These are phyloP conservation scores for Mycena latifolia DNA, from an alignment of 768 basidiomycete species.

Conservation along the genomic window DNA sequence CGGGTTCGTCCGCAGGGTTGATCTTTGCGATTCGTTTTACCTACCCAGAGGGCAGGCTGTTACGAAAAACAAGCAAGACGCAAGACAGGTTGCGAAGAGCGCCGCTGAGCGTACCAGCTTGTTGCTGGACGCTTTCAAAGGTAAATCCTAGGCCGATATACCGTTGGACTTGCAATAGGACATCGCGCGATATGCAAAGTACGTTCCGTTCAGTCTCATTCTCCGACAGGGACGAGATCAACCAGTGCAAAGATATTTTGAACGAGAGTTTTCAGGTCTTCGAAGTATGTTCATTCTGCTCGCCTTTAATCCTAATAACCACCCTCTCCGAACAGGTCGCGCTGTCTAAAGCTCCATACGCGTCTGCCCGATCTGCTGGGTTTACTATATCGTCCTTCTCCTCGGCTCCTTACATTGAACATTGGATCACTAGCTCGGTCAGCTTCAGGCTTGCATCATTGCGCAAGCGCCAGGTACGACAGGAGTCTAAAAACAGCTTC, in stretches of 20 bases:
- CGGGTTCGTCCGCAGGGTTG: slow-evolving; percentile 1
- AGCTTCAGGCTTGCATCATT: not conserved
- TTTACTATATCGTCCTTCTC: not conserved
- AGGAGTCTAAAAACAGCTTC: not conserved
- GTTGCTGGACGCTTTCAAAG: slow-evolving; percentile 15
- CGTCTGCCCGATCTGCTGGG: slow-evolving; percentile 1
- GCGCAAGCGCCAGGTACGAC: not conserved
- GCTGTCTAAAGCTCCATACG: not conserved
- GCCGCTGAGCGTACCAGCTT: slow-evolving; percentile 13
- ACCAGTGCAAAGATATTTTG: slow-evolving; percentile 17
- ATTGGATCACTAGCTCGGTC: not conserved
- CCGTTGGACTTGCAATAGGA: slow-evolving; percentile 1
- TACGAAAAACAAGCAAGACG: slow-evolving; percentile 19
- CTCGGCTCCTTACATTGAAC: not conserved
- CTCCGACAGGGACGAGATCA: slow-evolving; percentile 10
- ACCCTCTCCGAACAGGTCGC: not conserved
- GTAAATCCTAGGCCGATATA: slow-evolving; percentile 11
- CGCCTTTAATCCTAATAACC: not conserved
- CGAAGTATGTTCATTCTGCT: not conserved
- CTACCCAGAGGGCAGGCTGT: not conserved
- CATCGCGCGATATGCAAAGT: slow-evolving; percentile 9
- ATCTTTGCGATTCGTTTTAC: not conserved
- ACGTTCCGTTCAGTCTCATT: not conserved
- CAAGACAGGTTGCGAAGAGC: slow-evolving; percentile 8
- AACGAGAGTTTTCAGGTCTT: slow-evolving; percentile 15